Percentiles rank a stretch among this genome's conserved stretches.
Conservation (phyloP, 257 asterid genomes). For the Nemophila menziesii region DNA sequence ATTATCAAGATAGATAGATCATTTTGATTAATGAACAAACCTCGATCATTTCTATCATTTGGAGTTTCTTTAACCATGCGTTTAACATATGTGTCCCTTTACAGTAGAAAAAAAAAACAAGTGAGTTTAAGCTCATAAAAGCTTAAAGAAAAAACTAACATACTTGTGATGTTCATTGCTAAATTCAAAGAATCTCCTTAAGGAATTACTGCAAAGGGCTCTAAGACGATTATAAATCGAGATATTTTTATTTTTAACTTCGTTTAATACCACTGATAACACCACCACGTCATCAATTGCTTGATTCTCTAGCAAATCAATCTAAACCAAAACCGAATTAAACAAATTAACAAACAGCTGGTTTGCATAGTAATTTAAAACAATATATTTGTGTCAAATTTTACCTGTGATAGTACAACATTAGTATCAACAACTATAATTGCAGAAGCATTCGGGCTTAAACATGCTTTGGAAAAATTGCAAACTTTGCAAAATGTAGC, state of each 20-base stretch:
- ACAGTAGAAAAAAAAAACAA: constrained; percentile 12
- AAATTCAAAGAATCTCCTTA: constrained; percentile 70
- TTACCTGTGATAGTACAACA: constrained; percentile 84
- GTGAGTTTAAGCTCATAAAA: not conserved
- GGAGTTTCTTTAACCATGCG: constrained; percentile 75
- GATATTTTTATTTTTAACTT: constrained; percentile 81
- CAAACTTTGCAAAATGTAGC: constrained; percentile 73
- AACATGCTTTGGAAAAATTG: constrained; percentile 40
- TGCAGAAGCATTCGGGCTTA: constrained; percentile 34
- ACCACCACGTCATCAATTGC: constrained; percentile 85
- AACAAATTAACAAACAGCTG: not conserved
- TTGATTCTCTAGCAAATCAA: constrained; percentile 90
- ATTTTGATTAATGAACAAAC: constrained; percentile 25
- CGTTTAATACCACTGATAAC: constrained; percentile 75
- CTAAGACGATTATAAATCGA: constrained; percentile 67
- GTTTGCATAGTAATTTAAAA: too few relatives aligned
- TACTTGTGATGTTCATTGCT: constrained; percentile 91
- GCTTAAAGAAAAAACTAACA: constrained; percentile 14
- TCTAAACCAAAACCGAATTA: constrained; percentile 24
- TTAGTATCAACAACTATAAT: constrained; percentile 68
- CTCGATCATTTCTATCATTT: constrained; percentile 93
- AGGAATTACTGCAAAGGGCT: constrained; percentile 64
- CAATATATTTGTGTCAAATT: not conserved
- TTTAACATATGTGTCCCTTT: constrained; percentile 85
- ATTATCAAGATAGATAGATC: not conserved